Percentiles rank a stretch among this genome's conserved stretches.
phyloP scores from a whole-genome alignment of 345 rosid species.

The Turnera subulata region DNA sequence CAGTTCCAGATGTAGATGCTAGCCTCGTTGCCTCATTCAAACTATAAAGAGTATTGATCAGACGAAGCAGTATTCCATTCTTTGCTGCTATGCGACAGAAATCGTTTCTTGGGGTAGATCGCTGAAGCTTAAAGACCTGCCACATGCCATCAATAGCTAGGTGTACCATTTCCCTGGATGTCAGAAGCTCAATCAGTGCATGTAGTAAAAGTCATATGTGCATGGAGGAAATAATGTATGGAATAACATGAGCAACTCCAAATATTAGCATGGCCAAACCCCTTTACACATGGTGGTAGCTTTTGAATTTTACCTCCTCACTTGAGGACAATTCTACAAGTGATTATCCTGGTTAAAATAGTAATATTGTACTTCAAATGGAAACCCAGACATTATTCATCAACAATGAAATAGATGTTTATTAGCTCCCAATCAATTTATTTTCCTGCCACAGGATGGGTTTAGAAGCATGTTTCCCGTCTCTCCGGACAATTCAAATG shows the following conservation, averaged over 20 bases:
- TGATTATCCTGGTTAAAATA: neutral
- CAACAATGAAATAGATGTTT: too few relatives aligned
- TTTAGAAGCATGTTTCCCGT: too few relatives aligned
- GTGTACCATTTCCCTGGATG: conserved; percentile 98
- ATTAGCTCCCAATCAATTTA: too few relatives aligned
- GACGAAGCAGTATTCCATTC: conserved; percentile 78
- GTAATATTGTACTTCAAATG: too few relatives aligned
- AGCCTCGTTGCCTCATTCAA: conserved; percentile 91
- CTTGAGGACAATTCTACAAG: neutral
- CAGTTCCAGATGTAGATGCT: conserved; percentile 62
- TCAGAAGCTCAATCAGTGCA: conserved; percentile 30
- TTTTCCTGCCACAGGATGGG: too few relatives aligned
- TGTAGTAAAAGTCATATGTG: neutral
- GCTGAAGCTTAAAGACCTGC: conserved; percentile 97
- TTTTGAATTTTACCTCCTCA: neutral
- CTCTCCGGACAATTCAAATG: too few relatives aligned
- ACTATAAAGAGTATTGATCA: conserved; percentile 92
- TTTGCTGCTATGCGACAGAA: conserved; percentile 95
- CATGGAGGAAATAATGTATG: neutral
- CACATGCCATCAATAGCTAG: conserved; percentile 99
- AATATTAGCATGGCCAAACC: too few relatives aligned
- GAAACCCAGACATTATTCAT: too few relatives aligned
- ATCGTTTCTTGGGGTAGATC: conserved; percentile 90
- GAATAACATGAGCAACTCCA: neutral
- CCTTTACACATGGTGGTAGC: too few relatives aligned